phyloP scores from a whole-genome alignment of 1,139 yeast species.

The Chernovozyma aurita region DNA sequence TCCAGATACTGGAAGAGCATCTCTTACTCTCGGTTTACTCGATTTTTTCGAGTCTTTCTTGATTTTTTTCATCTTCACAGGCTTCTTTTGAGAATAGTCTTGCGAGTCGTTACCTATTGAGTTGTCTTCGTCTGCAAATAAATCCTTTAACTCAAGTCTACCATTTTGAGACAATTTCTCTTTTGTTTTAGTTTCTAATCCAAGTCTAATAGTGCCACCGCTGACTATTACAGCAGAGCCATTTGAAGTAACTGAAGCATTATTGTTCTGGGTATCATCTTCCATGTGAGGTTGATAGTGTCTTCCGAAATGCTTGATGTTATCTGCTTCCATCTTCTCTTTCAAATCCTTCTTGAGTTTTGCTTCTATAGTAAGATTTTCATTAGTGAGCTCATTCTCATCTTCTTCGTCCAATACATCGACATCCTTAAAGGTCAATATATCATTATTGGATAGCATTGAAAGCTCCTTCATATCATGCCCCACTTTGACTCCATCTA shows the following conservation, averaged over 20 bases:
- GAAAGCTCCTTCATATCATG: constrained; percentile 42
- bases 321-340: constrained; percentile 22
- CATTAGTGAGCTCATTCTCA: constrained; percentile 41
- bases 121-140: constrained; percentile 25
- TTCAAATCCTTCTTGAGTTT: constrained; percentile 20
- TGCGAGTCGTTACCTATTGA: constrained; percentile 9
- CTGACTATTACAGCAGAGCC: constrained; percentile 5
- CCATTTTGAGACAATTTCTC: constrained; percentile 14
- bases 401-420: constrained; percentile 46
- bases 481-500: constrained; percentile 40
- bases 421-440: constrained; percentile 64
- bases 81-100: constrained; percentile 20
- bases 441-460: constrained; percentile 39
- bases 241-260: constrained; percentile 1
- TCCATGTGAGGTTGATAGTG: constrained; percentile 12
- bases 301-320: constrained; percentile 23
- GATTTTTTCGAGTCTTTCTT: constrained; percentile 21
- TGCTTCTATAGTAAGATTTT: constrained; percentile 28
- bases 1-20: constrained; percentile 13
- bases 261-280: constrained; percentile 12
- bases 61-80: constrained; percentile 46
- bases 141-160: constrained; percentile 8
- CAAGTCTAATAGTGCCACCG: constrained; percentile 11
- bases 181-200: constrained; percentile 8
- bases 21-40: constrained; percentile 11